Base-by-base conservation (phyloP, 192 early-diverging fungal genomes). In the Backusella mclennaniae region DNA sequence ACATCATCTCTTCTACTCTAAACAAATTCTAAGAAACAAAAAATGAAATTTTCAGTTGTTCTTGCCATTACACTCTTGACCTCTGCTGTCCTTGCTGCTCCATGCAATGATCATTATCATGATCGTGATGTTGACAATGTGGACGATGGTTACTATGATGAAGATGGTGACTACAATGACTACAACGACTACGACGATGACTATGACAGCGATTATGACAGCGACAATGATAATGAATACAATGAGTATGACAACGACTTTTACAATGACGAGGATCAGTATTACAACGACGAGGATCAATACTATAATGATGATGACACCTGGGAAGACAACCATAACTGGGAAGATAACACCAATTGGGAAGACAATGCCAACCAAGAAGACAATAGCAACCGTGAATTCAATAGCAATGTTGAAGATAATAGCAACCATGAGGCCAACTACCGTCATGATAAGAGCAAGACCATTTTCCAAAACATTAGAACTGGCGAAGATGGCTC, bases 41-140 rank as follows among this genome's bases (percentile, higher is more conserved):
- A 21, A 59, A 63, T 63, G 56, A 63, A 63, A 29, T 63, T 63
- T 29, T 63, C 56, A 26, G 11, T 63, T 63, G 23, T 63, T 63
- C 56, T 63, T 29, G 56, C 56, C 11, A 29, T 63, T 63, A 14
- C 23, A 26, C 26, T 63, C 21, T 63, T 63, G 56, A 63, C 23
- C 56, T 63, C 56, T 63, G 56, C 56, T 29, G 56, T 63, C 21
- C 26, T 63, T 63, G 56, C 56, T 63, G 56, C 56, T 63, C 56
- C 56, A 4, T 63, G 56, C 26, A 63, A 63, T 63, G 56, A 63
- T 63, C 56, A 29, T 4, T 11, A 63, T 29, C 56, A 63, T 63
- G 26, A 63, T 29, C 21, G 12, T 14, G 56, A 63, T 29, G 3
- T 59, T 3, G n/a, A 59, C 7, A 12, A 63, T 14, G 19, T n/a